Evolutionary conservation across 1,284 basidiomycete species (phyloP).

Genomic region (Cryptococcus sp.): DNA sequence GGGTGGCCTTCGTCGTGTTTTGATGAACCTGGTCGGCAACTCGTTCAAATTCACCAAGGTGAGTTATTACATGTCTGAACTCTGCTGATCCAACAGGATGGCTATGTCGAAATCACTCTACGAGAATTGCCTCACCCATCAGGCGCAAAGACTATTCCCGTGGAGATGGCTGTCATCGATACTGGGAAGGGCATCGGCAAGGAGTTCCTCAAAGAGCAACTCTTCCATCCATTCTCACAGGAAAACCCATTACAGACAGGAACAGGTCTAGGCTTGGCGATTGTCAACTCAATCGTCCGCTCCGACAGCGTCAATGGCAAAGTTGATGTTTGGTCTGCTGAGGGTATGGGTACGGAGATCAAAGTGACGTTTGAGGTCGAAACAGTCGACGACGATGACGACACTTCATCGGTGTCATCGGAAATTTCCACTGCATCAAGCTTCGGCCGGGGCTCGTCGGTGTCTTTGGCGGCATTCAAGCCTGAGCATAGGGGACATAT

Average conservation of each 20-base stretch:
- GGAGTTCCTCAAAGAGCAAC: constrained; percentile 86
- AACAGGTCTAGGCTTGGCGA: constrained; percentile 93
- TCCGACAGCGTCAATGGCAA: constrained; percentile 85
- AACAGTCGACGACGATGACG: constrained; percentile 48
- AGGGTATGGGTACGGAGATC: constrained; percentile 90
- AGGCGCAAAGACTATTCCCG: constrained; percentile 64
- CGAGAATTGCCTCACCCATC: constrained; percentile 67
- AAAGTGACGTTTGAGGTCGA: constrained; percentile 82
- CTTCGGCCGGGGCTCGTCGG: constrained; percentile 57
- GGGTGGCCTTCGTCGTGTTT: constrained; percentile 83
- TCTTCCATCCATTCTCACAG: constrained; percentile 96
- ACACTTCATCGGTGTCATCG: constrained; percentile 22
- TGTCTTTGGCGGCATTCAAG: constrained; percentile 76
- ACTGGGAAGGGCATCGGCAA: constrained; percentile 91
- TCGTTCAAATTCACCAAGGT: constrained; percentile 89
- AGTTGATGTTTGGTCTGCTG: constrained; percentile 59
- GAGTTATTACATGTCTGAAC: constrained; percentile 23
- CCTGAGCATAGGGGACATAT: constrained; percentile 66
- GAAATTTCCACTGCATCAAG: constrained; percentile 32
- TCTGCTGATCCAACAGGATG: constrained; percentile 59
- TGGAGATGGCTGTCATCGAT: constrained; percentile 85
- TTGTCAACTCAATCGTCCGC: constrained; percentile 82
- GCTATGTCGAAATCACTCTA: constrained; percentile 82
- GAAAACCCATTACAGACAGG: constrained; percentile 70
- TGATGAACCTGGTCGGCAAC: constrained; percentile 96